Conservation (phyloP, 2,329 filamentous ascomycete genomes). For the Colletotrichum sp. region DNA sequence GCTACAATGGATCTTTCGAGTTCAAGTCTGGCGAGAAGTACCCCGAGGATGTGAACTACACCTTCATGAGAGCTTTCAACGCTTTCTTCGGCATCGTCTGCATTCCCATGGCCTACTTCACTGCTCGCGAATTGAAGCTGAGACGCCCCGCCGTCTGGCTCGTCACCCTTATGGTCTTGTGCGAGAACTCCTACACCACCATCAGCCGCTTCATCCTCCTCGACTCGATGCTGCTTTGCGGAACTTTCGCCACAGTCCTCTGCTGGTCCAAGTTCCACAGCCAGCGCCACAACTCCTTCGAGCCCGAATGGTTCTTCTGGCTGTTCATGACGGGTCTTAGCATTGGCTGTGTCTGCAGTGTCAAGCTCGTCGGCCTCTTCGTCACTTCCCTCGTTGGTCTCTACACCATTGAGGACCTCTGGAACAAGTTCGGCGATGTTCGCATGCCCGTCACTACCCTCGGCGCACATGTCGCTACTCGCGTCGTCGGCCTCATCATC, state of each 20-base stretch:
- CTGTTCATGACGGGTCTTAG: constrained; percentile 91
- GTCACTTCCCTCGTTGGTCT: constrained; percentile 93
- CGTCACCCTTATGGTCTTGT: constrained; percentile 94
- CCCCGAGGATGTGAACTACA: constrained; percentile 92
- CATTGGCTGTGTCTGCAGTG: constrained; percentile 97
- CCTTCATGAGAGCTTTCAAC: constrained; percentile 98
- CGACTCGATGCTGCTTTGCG: constrained; percentile 98
- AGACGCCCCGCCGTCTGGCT: constrained; percentile 90
- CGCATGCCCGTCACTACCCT: constrained; percentile 83
- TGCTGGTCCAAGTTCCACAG: constrained; percentile 98
- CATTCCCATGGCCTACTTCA: constrained; percentile 93
- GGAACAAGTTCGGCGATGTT: constrained; percentile 95
- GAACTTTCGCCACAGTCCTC: constrained; percentile 95
- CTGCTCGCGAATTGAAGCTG: constrained; percentile 88
- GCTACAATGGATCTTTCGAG: constrained; percentile 98
- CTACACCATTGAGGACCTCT: constrained; percentile 95
- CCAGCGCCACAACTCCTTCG: constrained; percentile 84
- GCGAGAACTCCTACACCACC: constrained; percentile 98
- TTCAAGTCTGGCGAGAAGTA: constrained; percentile 99
- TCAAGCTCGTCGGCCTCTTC: constrained; percentile 98
- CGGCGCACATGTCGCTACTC: constrained; percentile 77
- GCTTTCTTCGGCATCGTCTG: constrained; percentile 92
- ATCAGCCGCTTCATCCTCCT: constrained; percentile 98
- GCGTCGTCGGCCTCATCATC: constrained; percentile 86
- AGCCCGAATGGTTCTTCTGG: constrained; percentile 93